Conservation (phyloP, 148 eudicot genomes). For the Mesembryanthemum crystallinum region DNA sequence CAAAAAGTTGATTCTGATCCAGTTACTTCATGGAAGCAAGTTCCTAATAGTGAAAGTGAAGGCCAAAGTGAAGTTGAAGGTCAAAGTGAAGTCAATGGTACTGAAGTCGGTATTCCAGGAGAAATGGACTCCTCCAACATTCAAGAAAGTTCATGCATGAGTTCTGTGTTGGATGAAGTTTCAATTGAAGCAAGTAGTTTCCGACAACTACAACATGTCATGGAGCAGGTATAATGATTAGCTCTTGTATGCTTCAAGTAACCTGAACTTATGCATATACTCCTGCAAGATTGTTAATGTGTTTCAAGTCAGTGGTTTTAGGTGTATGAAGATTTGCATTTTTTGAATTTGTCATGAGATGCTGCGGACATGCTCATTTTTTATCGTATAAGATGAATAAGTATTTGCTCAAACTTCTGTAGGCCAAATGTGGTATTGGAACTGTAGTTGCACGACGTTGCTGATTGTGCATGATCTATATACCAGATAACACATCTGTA, state of each 20-base stretch:
- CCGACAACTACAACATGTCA: conserved; percentile 73
- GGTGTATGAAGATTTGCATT: background rate
- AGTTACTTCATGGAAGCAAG: conserved; percentile 32
- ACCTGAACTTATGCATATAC: background rate
- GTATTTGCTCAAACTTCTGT: background rate
- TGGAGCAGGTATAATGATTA: conserved; percentile 65
- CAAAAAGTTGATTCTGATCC: conserved; percentile 32
- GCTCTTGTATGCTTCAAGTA: background rate
- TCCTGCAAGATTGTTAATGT: background rate
- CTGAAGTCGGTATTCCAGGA: conserved; percentile 33
- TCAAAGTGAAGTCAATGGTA: conserved; percentile 41
- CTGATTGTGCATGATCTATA: background rate
- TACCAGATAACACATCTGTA: background rate
- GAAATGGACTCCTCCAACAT: conserved; percentile 49
- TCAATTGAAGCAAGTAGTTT: conserved; percentile 74
- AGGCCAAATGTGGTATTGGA: background rate
- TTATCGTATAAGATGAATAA: background rate
- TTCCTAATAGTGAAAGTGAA: conserved; percentile 30
- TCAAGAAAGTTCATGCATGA: conserved; percentile 54
- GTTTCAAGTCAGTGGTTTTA: background rate
- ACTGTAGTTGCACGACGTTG: background rate
- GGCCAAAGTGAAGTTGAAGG: conserved; percentile 39
- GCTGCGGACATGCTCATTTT: background rate
- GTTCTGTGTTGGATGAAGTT: conserved; percentile 59
- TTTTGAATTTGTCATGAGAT: background rate